Conservation (phyloP, 2,329 filamentous ascomycete genomes). For the Aspergillus sclerotialis region DNA sequence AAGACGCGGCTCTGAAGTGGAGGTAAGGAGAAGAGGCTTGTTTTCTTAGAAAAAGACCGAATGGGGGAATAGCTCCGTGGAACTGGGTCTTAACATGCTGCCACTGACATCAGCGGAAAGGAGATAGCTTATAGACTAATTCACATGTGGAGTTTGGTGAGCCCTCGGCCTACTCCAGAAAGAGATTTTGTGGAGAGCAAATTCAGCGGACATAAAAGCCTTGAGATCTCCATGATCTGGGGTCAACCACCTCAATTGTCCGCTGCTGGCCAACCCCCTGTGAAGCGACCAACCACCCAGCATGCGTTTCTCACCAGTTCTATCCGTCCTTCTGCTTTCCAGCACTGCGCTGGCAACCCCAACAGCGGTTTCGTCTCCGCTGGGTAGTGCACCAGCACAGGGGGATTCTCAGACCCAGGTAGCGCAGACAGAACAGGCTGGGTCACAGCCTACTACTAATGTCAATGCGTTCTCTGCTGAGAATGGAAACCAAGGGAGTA, state of each 20-base stretch:
- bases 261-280: slow-evolving; percentile 10
- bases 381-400: slow-evolving; percentile 8
- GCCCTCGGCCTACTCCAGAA: slow-evolving; percentile 9
- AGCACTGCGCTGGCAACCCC: slow-evolving; percentile 15
- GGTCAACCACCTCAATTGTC: slow-evolving; percentile 5
- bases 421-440: slow-evolving; percentile 5
- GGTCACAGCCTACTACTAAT: slow-evolving; percentile 4
- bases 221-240: slow-evolving; percentile 4
- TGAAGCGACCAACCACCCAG: slow-evolving; percentile 9
- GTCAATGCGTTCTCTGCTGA: too few relatives aligned
- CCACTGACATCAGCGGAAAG: slow-evolving; percentile 7
- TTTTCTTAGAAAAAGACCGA: slow-evolving; percentile 1
- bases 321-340: slow-evolving; percentile 16
- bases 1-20: neutral
- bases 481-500: slow-evolving; percentile 3
- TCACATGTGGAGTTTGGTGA: slow-evolving; percentile 13
- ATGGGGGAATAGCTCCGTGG: slow-evolving; percentile 8
- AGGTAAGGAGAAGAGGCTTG: neutral
- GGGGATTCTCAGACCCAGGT: slow-evolving; percentile 5
- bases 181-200: slow-evolving; percentile 5
- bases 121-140: slow-evolving; percentile 8
- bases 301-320: slow-evolving; percentile 16
- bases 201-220: slow-evolving; percentile 9
- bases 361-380: slow-evolving; percentile 10
- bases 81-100: slow-evolving; percentile 2